phyloP scores from a whole-genome alignment of 2,329 filamentous ascomycete genomes.

The Colletotrichum salicis region DNA sequence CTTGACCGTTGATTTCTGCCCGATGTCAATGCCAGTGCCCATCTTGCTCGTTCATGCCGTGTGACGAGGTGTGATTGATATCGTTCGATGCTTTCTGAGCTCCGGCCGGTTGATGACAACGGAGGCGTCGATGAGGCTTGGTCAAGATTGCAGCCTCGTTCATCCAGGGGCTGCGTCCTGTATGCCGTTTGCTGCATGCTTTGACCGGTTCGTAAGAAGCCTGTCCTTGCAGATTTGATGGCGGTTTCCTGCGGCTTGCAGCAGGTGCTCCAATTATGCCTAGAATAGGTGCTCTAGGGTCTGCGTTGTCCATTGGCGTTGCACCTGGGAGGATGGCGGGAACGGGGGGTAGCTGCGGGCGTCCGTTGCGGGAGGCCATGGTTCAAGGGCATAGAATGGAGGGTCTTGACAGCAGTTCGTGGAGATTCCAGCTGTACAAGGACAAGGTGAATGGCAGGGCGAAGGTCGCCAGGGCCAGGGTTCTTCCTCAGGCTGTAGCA shows the following conservation, averaged over 20 bases:
- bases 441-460: background rate
- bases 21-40: conserved; percentile 2
- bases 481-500: background rate
- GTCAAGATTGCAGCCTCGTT: background rate
- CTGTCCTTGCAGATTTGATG: background rate
- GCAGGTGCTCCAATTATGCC: background rate
- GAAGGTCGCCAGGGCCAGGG: conserved; percentile 7
- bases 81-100: background rate
- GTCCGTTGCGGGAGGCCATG: background rate
- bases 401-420: background rate
- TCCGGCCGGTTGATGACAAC: background rate
- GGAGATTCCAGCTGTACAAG: background rate
- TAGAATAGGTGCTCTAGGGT: background rate
- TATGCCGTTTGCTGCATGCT: background rate
- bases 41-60: conserved; percentile 10
- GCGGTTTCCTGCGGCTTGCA: background rate
- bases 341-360: background rate
- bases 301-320: background rate
- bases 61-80: conserved; percentile 10
- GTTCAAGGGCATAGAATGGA: too few species aligned
- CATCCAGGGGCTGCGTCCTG: background rate
- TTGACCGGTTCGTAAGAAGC: background rate
- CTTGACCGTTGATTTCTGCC: background rate
- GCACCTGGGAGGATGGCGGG: background rate
- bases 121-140: background rate